These are phyloP conservation scores for Aureobasidium pullulans DNA, from an alignment of 2,329 filamentous ascomycete species.

Conservation along the genomic window DNA sequence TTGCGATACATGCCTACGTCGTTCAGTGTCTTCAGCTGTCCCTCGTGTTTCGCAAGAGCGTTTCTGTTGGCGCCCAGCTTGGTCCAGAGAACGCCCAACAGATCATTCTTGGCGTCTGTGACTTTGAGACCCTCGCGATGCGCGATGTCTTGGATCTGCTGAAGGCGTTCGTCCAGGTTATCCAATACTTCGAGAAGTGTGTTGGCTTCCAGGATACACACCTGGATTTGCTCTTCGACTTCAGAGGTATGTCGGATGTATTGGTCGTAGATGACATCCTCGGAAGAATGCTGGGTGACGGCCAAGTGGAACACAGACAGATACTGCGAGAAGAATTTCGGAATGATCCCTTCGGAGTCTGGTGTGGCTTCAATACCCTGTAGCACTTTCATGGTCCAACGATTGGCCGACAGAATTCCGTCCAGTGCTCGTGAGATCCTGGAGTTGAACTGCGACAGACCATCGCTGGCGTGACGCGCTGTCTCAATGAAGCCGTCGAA, in stretches of 20 bases:
- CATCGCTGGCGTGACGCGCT: slow-evolving; percentile 55
- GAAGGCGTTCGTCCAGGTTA: slow-evolving; percentile 61
- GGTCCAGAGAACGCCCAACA: slow-evolving; percentile 66
- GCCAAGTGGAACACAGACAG: slow-evolving; percentile 55
- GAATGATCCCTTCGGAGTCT: slow-evolving; percentile 31
- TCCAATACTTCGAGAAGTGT: slow-evolving; percentile 58
- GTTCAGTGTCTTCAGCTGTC: slow-evolving; percentile 56
- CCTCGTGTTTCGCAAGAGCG: slow-evolving; percentile 53
- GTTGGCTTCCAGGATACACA: slow-evolving; percentile 63
- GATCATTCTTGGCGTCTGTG: slow-evolving; percentile 53
- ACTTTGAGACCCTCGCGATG: slow-evolving; percentile 55
- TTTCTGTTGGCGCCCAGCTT: slow-evolving; percentile 62
- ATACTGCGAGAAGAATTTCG: slow-evolving; percentile 36
- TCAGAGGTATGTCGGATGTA: slow-evolving; percentile 66
- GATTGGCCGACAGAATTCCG: slow-evolving; percentile 65
- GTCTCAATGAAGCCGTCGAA: slow-evolving; percentile 69
- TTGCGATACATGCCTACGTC: slow-evolving; percentile 61
- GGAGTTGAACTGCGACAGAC: slow-evolving; percentile 68
- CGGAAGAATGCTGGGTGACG: slow-evolving; percentile 49
- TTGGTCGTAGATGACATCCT: slow-evolving; percentile 60
- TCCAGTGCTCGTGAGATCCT: slow-evolving; percentile 69
- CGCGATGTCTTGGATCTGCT: slow-evolving; percentile 62
- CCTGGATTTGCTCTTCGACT: slow-evolving; percentile 61
- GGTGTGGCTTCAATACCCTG: slow-evolving; percentile 49
- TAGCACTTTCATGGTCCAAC: slow-evolving; percentile 65